Percentiles rank a stretch among this genome's conserved stretches.
These are phyloP conservation scores for Trichomonascaceae sp. DNA, from an alignment of 1,139 yeast genomes.

Conservation along the genomic window DNA sequence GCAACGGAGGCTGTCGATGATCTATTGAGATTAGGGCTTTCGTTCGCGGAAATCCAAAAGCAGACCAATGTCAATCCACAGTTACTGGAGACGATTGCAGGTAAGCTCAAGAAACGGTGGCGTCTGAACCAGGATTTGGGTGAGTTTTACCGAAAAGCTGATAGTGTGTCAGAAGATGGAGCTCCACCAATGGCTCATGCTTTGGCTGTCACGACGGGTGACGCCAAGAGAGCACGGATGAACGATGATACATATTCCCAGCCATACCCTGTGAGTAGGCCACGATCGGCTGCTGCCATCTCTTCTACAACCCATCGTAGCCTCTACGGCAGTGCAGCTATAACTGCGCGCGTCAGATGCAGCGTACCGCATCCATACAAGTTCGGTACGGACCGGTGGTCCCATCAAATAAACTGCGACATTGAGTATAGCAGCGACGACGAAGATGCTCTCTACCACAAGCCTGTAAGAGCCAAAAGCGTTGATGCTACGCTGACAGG, in stretches of 20 bases:
- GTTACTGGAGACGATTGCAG: slow-evolving; percentile 4
- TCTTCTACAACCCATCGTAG: too few species aligned
- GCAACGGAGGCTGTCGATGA: slow-evolving; percentile 15
- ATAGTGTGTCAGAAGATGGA: slow-evolving; percentile 10
- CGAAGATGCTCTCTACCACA: not conserved
- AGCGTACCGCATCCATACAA: slow-evolving; percentile 23
- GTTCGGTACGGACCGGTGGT: slow-evolving; percentile 27
- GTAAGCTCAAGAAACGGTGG: slow-evolving; percentile 26
- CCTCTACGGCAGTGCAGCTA: too few species aligned
- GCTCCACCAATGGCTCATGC: too few species aligned
- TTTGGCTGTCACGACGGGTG: too few species aligned
- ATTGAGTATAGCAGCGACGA: slow-evolving; percentile 12
- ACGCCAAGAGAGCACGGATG: too few species aligned
- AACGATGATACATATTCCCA: too few species aligned
- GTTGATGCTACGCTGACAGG: too few species aligned
- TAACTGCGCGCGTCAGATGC: too few species aligned
- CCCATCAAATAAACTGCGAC: slow-evolving; percentile 12
- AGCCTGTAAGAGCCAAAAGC: too few species aligned
- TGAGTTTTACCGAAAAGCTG: slow-evolving; percentile 11
- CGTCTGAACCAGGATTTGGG: slow-evolving; percentile 25
- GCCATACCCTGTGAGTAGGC: too few species aligned
- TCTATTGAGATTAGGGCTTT: slow-evolving; percentile 18
- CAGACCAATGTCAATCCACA: slow-evolving; percentile 11
- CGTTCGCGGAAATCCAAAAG: slow-evolving; percentile 17
- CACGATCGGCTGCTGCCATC: too few species aligned